These are phyloP conservation scores for Debaryomyces nepalensis DNA, from an alignment of 1,139 yeast genomes.

Conservation along the genomic window DNA sequence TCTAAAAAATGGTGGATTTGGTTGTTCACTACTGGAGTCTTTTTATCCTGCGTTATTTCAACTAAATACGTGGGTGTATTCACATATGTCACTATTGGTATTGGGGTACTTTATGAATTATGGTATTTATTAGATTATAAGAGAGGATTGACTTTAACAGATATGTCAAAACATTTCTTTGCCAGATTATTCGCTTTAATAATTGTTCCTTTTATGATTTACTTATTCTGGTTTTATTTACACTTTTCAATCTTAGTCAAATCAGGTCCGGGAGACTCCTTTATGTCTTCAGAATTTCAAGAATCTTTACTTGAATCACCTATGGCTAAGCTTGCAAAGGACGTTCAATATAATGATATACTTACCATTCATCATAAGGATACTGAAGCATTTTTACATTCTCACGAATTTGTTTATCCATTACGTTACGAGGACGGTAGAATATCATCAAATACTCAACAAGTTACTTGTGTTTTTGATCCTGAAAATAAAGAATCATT, in stretches of 20 bases:
- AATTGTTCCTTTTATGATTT: constrained; percentile 78
- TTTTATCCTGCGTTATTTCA: constrained; percentile 87
- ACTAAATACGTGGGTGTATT: constrained; percentile 96
- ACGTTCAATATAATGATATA: constrained; percentile 73
- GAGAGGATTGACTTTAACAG: constrained; percentile 65
- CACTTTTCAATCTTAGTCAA: constrained; percentile 80
- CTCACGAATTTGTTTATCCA: constrained; percentile 78
- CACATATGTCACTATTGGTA: constrained; percentile 85
- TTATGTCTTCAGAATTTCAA: constrained; percentile 93
- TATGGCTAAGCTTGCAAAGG: constrained; percentile 70
- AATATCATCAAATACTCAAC: constrained; percentile 93
- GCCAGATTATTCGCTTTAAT: constrained; percentile 78
- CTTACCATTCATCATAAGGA: constrained; percentile 79
- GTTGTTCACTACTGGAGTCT: constrained; percentile 81
- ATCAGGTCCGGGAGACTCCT: constrained; percentile 95
- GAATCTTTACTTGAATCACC: constrained; percentile 87
- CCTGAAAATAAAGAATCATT: constrained; percentile 30
- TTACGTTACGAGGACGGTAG: constrained; percentile 96
- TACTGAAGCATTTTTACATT: constrained; percentile 78
- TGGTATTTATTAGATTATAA: constrained; percentile 82
- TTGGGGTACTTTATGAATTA: constrained; percentile 81
- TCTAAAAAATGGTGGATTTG: constrained; percentile 81
- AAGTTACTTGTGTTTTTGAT: constrained; percentile 72
- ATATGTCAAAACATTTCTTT: constrained; percentile 68
- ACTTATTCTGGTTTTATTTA: constrained; percentile 90